These are phyloP conservation scores for Emergomyces pasteurianus DNA, from an alignment of 2,329 filamentous ascomycete genomes.

Conservation along the genomic window DNA sequence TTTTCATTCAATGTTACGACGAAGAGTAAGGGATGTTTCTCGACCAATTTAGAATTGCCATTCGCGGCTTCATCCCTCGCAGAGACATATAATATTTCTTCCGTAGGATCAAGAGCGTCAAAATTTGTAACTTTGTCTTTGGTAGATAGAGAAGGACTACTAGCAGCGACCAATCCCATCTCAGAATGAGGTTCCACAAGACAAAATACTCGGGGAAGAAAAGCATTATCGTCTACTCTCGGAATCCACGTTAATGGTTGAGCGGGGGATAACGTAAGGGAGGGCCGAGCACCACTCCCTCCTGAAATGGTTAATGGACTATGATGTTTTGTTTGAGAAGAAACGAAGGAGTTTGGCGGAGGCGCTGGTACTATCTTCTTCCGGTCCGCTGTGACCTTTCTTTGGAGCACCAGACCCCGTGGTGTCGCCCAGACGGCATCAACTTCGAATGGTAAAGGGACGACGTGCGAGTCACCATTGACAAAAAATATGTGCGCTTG, in stretches of 20 bases:
- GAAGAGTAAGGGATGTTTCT: constrained; percentile 44
- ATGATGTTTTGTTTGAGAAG: constrained; percentile 44
- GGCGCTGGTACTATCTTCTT: constrained; percentile 34
- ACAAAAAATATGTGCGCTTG: constrained; percentile 92
- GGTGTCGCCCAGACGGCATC: constrained; percentile 75
- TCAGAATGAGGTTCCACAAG: constrained; percentile 78
- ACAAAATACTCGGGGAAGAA: constrained; percentile 57
- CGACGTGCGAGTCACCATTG: constrained; percentile 71
- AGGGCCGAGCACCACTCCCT: constrained; percentile 34
- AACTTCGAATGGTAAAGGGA: constrained; percentile 91
- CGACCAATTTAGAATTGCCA: neutral
- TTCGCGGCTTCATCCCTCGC: constrained; percentile 41
- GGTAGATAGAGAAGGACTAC: constrained; percentile 21
- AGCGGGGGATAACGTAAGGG: constrained; percentile 37
- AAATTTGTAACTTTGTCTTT: constrained; percentile 23
- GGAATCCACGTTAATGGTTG: constrained; percentile 46
- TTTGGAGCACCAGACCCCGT: constrained; percentile 72
- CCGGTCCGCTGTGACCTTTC: constrained; percentile 46
- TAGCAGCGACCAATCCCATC: constrained; percentile 66
- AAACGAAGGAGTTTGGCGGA: constrained; percentile 74
- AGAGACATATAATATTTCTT: constrained; percentile 78
- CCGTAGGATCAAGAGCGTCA: constrained; percentile 59
- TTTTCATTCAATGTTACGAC: constrained; percentile 72
- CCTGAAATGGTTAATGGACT: constrained; percentile 23
- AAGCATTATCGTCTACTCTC: constrained; percentile 44